Evolutionary conservation across 768 basidiomycete species (phyloP).

Genomic region (Macrolepiota albuminosa): DNA sequence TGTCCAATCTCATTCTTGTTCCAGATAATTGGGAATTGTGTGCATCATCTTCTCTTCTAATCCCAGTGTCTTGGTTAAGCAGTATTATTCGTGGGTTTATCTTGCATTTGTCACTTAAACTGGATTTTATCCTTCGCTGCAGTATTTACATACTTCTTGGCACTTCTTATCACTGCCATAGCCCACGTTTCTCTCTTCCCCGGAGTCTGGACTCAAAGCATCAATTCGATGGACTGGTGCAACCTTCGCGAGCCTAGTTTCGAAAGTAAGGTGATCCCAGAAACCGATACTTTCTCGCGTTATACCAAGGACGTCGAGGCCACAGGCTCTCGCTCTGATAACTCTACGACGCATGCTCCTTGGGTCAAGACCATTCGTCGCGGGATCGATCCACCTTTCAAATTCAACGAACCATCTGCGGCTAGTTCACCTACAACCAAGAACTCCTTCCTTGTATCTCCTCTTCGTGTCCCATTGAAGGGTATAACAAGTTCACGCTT

Average conservation of each 20-base stretch:
- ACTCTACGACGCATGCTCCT: slow-evolving; percentile 31
- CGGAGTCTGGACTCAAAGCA: slow-evolving; percentile 46
- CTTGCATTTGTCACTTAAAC: neutral
- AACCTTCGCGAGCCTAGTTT: slow-evolving; percentile 5
- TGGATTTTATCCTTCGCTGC: neutral
- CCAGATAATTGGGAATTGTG: slow-evolving; percentile 39
- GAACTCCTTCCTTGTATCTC: slow-evolving; percentile 23
- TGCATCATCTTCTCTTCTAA: slow-evolving; percentile 42
- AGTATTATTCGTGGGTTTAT: slow-evolving; percentile 38
- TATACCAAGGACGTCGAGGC: slow-evolving; percentile 22
- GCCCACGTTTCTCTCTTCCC: slow-evolving; percentile 39
- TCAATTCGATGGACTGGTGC: slow-evolving; percentile 62
- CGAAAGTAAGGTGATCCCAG: slow-evolving; percentile 2
- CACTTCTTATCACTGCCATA: slow-evolving; percentile 41
- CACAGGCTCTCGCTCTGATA: slow-evolving; percentile 1
- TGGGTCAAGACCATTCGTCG: slow-evolving; percentile 53
- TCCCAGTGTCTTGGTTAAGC: slow-evolving; percentile 44
- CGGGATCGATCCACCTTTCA: slow-evolving; percentile 56
- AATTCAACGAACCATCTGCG: slow-evolving; percentile 13
- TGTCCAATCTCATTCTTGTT: slow-evolving; percentile 2
- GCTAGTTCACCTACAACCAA: slow-evolving; percentile 17
- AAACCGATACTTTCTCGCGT: slow-evolving; percentile 8
- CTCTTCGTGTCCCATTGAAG: slow-evolving; percentile 25
- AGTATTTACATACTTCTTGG: slow-evolving; percentile 55
- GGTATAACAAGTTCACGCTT: slow-evolving; percentile 31